Evolutionary conservation across 805 yeast genomes (phyloP), one percentile per base, ranked within the genome.

Genomic region (Yamadazyma phyllophila): DNA sequence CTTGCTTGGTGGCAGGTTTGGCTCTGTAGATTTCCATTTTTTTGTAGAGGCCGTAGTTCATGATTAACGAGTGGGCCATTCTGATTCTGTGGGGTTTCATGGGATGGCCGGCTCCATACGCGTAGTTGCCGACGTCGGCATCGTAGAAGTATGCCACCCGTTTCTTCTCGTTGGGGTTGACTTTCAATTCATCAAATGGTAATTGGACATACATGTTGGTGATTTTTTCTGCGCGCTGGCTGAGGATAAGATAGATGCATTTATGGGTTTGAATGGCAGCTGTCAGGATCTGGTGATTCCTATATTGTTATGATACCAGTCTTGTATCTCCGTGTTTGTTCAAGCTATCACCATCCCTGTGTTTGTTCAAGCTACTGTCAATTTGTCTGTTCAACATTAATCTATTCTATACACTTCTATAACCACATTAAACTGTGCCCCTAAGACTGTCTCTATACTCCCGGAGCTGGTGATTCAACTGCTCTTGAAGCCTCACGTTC

Each of bases 51-150:
- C 97, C 98, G 65, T 94, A 94, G 69, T 92, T 91, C 96, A 94
- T 92, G 54, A 94, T 88, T 59, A 94, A 76, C 35, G 96, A 88
- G 66, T 94, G 98, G 7, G 98, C 96, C 96, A 94, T 91, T 81
- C 98, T 85, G 71, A 94, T 90, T 62, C 99, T 82, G 66, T 92
- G 97, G 17, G 99, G 99, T 64, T 94, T 94, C 99, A 94, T 94
- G 34, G 97, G 97, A 66, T 94, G 99, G 26, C 97, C 97, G 4
- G 97, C 94, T 46, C 98, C 98, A 63, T 94, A 94, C 37, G 97
- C 96, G 67, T 92, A 92, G 70, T 94, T 94, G 30, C 98, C 98
- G 39, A 94, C 96, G 63, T 92, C 99, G 26, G 96, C 73, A 45
- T 69, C 75, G 47, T 72, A 70, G 55, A 69, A 70, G 53, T 70